A percentile compares a stretch with the other conserved stretches of the same genome.
Evolutionary conservation across 2,329 filamentous ascomycete genomes (phyloP).

Genomic region (Scedosporium minutisporum): DNA sequence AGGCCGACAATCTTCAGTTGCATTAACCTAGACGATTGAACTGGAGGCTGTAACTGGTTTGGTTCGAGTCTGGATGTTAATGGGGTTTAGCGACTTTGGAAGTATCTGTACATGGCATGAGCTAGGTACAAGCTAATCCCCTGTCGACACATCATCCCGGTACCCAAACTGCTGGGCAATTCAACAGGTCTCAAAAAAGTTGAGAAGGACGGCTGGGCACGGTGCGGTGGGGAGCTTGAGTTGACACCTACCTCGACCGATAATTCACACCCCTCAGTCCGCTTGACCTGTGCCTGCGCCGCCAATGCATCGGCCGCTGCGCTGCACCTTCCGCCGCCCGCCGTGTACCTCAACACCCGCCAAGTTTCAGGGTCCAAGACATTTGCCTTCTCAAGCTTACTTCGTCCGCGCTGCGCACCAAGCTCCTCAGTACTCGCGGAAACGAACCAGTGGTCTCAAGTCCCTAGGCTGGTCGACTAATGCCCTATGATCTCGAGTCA

Average conservation of each 20-base stretch:
- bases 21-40: no score
- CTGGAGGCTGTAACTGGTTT: background rate
- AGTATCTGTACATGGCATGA: background rate
- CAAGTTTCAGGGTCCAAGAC: background rate
- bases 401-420: background rate
- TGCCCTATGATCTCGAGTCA: no score
- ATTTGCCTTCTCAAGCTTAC: background rate
- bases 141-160: background rate
- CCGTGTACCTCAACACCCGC: background rate
- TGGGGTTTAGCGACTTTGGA: background rate
- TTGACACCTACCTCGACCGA: background rate
- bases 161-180: conserved; percentile 4
- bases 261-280: background rate
- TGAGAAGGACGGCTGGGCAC: conserved; percentile 2
- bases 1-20: no score
- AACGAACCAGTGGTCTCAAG: no score
- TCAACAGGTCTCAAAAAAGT: conserved; percentile 8
- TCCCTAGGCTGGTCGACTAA: no score
- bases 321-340: no score
- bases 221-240: background rate
- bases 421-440: background rate
- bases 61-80: background rate
- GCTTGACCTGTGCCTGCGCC: background rate
- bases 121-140: background rate
- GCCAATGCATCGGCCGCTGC: background rate